Base-by-base conservation (phyloP, 176 grass and related monocot genomes). In the Stipa capillata region DNA sequence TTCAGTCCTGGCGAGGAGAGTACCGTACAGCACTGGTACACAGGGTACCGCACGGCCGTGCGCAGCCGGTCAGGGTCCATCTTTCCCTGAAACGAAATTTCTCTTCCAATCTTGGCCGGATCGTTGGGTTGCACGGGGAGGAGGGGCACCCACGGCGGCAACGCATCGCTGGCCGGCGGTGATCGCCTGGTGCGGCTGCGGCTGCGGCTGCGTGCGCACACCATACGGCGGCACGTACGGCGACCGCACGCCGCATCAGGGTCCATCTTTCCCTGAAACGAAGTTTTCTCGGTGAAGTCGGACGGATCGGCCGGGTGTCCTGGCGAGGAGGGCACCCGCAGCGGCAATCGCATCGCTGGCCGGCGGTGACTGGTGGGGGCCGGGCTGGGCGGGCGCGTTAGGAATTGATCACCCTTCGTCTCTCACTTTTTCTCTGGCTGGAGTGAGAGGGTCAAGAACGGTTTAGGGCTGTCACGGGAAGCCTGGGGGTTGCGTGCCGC, bases 391-490 rank as follows among this genome's bases (percentile, higher is more conserved):
- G n/a, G n/a, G n/a, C 18, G 36, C 58, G 61, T 33, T 21, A 20
- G 76, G 76, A 89, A 69, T 75, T 84, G 40, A 79, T 66, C 74
- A 65, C 34, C 33, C 33, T 14, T 5, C 36, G 36, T n/a, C 1
- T 69, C 45, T 50, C 7, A n/a, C 18, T 11, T 50, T 61, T 60
- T 27, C 35, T 24, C 17, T 20, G 24, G 0, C n/a, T n/a, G 10
- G 8, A 14, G 5, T 8, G 5, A n/a, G 7, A 40, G 23, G 77
- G 89, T 81, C 82, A 81, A 85, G 55, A 69, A 33, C 74, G 64
- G 60, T 74, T 87, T 82, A 91, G 78, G 6, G 82, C 42, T 51
- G 35, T 91, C 89, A 91, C 89, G 85, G 74, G 89, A 88, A 71
- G 79, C 85, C 83, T 77, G 85, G 42, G 8, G 36, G 2, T 13